These are phyloP conservation scores for Yarrowia yakushimensis DNA, from an alignment of 805 yeast species.

Conservation along the genomic window DNA sequence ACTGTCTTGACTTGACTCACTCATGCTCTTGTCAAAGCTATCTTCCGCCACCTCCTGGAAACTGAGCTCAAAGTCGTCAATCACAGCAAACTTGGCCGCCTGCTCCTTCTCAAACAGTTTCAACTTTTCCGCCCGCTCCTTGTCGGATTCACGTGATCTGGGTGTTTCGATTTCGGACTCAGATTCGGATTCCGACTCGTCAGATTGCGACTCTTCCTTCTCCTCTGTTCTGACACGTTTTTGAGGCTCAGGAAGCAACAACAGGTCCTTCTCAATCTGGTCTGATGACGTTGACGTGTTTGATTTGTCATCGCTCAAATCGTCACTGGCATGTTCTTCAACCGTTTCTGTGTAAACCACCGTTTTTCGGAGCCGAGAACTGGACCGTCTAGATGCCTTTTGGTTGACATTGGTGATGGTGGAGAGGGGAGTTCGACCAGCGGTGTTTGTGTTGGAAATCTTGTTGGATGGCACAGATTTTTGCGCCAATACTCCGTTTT, in stretches of 20 bases:
- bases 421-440: not conserved
- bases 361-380: not conserved
- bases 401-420: not conserved
- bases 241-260: not conserved
- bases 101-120: not conserved
- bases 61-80: slow-evolving; percentile 28
- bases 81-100: slow-evolving; percentile 28
- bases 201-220: not conserved
- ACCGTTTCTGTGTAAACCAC: not conserved
- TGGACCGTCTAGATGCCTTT: not conserved
- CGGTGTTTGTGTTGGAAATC: not conserved
- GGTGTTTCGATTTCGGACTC: not conserved
- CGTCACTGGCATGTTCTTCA: not conserved
- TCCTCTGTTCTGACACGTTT: not conserved
- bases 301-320: not conserved
- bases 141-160: not conserved
- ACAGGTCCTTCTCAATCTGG: slow-evolving; percentile 12
- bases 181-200: not conserved
- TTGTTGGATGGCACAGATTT: not conserved
- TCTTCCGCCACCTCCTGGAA: slow-evolving; percentile 13
- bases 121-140: not conserved
- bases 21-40: slow-evolving; percentile 1
- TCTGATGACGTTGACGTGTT: not conserved
- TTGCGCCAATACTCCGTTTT: not conserved
- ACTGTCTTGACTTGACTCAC: not conserved